phyloP scores from a whole-genome alignment of 192 early-diverging fungal genomes.

The Podila epigama region DNA sequence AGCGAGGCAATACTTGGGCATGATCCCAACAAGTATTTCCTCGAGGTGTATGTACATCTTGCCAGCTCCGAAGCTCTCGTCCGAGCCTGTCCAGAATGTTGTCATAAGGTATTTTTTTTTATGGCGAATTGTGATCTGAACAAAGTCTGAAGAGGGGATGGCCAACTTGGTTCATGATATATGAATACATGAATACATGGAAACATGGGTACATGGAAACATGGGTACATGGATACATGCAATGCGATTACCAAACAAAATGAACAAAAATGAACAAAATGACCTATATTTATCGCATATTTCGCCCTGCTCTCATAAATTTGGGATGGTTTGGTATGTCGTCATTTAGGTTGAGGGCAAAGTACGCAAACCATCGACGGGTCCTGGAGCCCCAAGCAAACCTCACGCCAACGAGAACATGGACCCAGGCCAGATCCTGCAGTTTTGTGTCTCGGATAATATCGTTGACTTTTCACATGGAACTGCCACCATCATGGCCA shows the following conservation, averaged over 20 bases:
- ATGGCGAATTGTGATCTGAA: not conserved
- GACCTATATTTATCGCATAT: too few relatives aligned
- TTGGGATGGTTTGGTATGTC: too few relatives aligned
- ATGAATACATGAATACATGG: too few relatives aligned
- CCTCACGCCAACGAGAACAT: slow-evolving; percentile 26
- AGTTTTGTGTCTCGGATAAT: slow-evolving; percentile 39
- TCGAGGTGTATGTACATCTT: slow-evolving; percentile 41
- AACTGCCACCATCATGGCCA: slow-evolving; percentile 44
- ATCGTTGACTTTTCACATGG: slow-evolving; percentile 39
- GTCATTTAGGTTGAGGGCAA: slow-evolving; percentile 35
- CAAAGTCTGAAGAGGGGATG: too few relatives aligned
- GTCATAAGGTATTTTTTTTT: slow-evolving; percentile 24
- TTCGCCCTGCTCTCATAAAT: too few relatives aligned
- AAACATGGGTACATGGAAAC: too few relatives aligned
- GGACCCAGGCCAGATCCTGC: slow-evolving; percentile 39
- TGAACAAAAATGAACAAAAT: too few relatives aligned
- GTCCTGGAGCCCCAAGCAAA: slow-evolving; percentile 31
- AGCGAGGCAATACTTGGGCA: not conserved
- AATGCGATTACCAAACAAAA: too few relatives aligned
- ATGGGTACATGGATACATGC: too few relatives aligned
- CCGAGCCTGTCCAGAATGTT: slow-evolving; percentile 43
- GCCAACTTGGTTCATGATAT: too few relatives aligned
- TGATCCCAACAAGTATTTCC: slow-evolving; percentile 24
- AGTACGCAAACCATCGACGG: slow-evolving; percentile 44
- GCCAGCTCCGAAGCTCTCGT: slow-evolving; percentile 46